Base-by-base conservation (phyloP, 805 yeast species). In the Lipomyces starkeyi region DNA sequence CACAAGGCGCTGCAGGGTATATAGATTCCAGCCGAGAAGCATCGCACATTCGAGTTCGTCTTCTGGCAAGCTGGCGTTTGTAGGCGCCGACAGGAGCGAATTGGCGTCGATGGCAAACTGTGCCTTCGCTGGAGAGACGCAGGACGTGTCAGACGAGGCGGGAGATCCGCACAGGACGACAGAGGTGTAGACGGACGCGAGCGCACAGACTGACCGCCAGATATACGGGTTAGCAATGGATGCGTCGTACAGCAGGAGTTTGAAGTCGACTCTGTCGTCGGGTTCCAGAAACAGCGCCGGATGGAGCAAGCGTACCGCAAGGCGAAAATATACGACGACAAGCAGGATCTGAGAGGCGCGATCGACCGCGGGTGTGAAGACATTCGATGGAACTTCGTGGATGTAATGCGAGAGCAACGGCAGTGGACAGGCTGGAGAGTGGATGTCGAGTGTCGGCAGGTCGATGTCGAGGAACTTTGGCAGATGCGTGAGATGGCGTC, bases 1-100 rank as follows among this genome's bases (percentile, higher is more conserved):
- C 20, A 53, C 52, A 20, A 65, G 49, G 13, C 63, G 61, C 8
- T 55, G 52, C 14, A 67, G 63, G 22, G 65, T 63, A 22, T 58
- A 64, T 4, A 64, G 43, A 49, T 67, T 67, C 70, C 70, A 67
- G 13, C 67, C 70, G 11, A 64, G 54, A 35, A 64, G 5, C 62
- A 64, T 52, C 13, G 49, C 67, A 13, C 58, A 43, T 47, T 67
- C 70, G 9, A 64, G 58, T 40, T 61, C 65, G 22, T 40, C 55
- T 49, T n/a, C 58, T 52, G 65, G 65, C 40, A 14, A 34, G 56
- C 29, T 9, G 29, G 32, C 27, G 59, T 25, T 11, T 14, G 59
- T 6, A 2, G 53, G 14, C 22, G 29, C 5, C 58, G 49, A 8
- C 13, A 29, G 52, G 22, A 32, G 59, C 43, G 49, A 35, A 20